Conservation (phyloP, 2,329 filamentous ascomycete genomes). For the Phyllosticta capitalensis region DNA sequence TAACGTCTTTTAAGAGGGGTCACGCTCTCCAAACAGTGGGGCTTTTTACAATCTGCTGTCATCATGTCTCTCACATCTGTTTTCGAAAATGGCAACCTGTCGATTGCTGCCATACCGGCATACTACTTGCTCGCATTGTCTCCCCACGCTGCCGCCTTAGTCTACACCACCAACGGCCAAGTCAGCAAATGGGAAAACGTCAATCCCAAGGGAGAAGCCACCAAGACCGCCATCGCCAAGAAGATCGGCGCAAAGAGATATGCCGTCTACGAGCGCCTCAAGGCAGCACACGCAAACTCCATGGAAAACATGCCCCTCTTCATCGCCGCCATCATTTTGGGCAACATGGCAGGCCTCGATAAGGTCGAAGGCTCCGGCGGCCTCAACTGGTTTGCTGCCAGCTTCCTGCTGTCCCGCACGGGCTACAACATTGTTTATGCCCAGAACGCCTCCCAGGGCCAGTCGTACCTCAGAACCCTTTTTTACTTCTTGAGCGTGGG, state of each 20-base stretch:
- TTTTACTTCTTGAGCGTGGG: slow-evolving; percentile 21
- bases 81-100: slow-evolving; percentile 24
- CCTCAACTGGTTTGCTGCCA: slow-evolving; percentile 26
- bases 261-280: slow-evolving; percentile 35
- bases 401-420: slow-evolving; percentile 27
- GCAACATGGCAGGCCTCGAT: slow-evolving; percentile 30
- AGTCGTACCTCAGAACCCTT: slow-evolving; percentile 17
- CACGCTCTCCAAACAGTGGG: neutral
- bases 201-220: slow-evolving; percentile 31
- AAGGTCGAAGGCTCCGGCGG: slow-evolving; percentile 18
- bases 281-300: slow-evolving; percentile 37
- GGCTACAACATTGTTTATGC: slow-evolving; percentile 29
- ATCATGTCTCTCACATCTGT: neutral
- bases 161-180: slow-evolving; percentile 28
- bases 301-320: slow-evolving; percentile 40
- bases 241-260: slow-evolving; percentile 28
- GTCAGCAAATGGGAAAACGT: slow-evolving; percentile 32
- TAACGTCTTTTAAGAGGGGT: neutral
- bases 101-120: slow-evolving; percentile 36
- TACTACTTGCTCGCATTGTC: slow-evolving; percentile 34
- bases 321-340: slow-evolving; percentile 33
- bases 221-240: slow-evolving; percentile 28
- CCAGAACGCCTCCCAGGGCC: slow-evolving; percentile 18
- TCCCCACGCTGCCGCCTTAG: slow-evolving; percentile 32
- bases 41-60: neutral